Evolutionary conservation across 164 flowering plant genomes (phyloP).

Genomic region (Amborella trichopoda): DNA sequence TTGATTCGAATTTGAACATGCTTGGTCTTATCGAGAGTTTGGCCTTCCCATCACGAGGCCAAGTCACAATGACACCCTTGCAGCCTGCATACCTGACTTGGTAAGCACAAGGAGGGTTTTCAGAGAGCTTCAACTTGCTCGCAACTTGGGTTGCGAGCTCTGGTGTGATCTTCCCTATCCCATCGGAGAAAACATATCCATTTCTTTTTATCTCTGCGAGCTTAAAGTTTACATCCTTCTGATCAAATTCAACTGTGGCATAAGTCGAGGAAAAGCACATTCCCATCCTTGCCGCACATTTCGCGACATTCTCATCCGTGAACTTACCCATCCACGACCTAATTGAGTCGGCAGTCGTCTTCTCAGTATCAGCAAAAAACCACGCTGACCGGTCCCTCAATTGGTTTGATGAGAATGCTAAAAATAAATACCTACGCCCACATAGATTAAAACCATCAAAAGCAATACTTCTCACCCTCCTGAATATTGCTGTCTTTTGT

Average conservation of each 20-base stretch:
- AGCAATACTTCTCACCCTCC: constrained; percentile 44
- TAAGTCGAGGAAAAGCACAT: constrained; percentile 94
- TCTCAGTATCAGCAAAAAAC: constrained; percentile 73
- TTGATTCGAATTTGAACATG: constrained; percentile 75
- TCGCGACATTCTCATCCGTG: constrained; percentile 46
- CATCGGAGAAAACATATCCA: constrained; percentile 75
- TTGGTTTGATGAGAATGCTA: constrained; percentile 90
- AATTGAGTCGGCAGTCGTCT: constrained; percentile 18
- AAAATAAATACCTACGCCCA: constrained; percentile 66
- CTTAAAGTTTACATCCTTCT: constrained; percentile 25
- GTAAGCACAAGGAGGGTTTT: constrained; percentile 64
- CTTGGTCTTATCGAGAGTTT: constrained; percentile 62
- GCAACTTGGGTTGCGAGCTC: constrained; percentile 80
- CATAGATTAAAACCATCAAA: constrained; percentile 63
- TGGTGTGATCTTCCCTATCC: constrained; percentile 73
- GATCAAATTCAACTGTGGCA: constrained; percentile 73
- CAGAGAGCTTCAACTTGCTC: constrained; percentile 41
- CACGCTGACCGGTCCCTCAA: constrained; percentile 89
- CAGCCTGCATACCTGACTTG: constrained; percentile 91
- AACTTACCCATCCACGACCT: constrained; percentile 86
- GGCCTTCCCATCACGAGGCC: constrained; percentile 56
- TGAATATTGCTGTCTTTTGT: constrained; percentile 55
- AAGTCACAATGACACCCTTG: constrained; percentile 86
- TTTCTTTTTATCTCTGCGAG: constrained; percentile 68
- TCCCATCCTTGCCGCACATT: constrained; percentile 96